Percentiles rank a stretch among this genome's conserved stretches.
These are phyloP conservation scores for Rhynchospora pubera DNA, from an alignment of 176 grass and related monocot species.

Conservation along the genomic window DNA sequence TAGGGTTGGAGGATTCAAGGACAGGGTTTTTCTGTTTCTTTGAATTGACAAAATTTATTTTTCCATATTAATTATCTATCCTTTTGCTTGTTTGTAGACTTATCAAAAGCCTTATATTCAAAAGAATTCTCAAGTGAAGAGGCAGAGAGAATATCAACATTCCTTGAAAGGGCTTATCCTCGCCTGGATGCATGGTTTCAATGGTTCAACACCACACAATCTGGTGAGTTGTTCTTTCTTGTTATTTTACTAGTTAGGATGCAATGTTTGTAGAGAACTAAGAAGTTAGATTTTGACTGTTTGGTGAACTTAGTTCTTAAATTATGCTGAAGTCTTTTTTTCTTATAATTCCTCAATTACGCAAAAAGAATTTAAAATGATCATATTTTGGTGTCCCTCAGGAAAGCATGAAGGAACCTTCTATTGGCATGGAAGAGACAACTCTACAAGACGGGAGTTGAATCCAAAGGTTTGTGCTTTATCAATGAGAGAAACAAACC, in stretches of 20 bases:
- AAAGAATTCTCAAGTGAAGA: conserved; percentile 61
- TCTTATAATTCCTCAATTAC: neutral
- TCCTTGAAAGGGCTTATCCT: conserved; percentile 73
- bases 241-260: neutral
- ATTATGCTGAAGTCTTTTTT: conserved; percentile 15
- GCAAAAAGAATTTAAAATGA: neutral
- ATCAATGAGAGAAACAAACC: neutral
- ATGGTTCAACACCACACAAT: conserved; percentile 89
- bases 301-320: neutral
- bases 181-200: conserved; percentile 92
- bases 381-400: conserved; percentile 8
- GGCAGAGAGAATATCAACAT: conserved; percentile 59
- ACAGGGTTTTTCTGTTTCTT: neutral
- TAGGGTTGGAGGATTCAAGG: neutral
- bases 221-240: conserved; percentile 42
- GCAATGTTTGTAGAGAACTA: neutral
- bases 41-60: conserved; percentile 5
- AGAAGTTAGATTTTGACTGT: neutral
- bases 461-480: conserved; percentile 73
- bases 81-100: conserved; percentile 37
- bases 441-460: conserved; percentile 59
- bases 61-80: neutral
- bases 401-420: conserved; percentile 76
- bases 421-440: conserved; percentile 99
- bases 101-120: conserved; percentile 50